Base-by-base conservation (phyloP, 2,329 filamentous ascomycete genomes). In the Ramularia collo-cygni region DNA sequence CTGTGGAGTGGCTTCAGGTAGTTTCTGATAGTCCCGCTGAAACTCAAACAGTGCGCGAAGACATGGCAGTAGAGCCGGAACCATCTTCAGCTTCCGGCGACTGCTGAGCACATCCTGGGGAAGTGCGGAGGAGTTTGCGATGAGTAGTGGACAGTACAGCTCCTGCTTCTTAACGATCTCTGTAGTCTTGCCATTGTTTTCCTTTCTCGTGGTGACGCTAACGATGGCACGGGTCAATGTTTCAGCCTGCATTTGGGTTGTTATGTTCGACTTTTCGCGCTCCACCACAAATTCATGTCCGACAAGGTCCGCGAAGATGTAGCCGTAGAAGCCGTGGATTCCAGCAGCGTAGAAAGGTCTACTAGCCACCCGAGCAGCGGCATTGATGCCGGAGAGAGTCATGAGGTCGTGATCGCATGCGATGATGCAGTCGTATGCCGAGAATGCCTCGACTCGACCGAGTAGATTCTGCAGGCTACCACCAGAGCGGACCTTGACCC, bases 131-230 rank as follows among this genome's bases (percentile, higher is more conserved):
- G 79, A 78, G 59, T 93, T 90, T 44, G 85, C 85, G n/a, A 94
- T 76, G 48, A 86, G 75, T 64, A 93, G 83, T 1, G 89, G 89
- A 3, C 85, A 87, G 69, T 95, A 98, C 1, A 83, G 70, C 60
- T 98, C 92, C 48, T 84, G 79, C 69, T 96, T 96, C 37, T 84
- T 92, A 43, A 98, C 88, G 51, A 87, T 75, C 62, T 98, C 92
- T 38, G 85, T 77, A 18, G 72, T 72, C 64, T 87, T 90, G 34
- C 71, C 68, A 33, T 63, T 73, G 42, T 79, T 77, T 52, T 82
- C 70, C 53, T 82, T 71, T 57, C 77, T 85, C 10, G 78, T 82
- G 35, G 79, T 77, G 8, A 88, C 79, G 49, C 77, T 73, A 21
- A 89, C 65, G 42, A 96, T 74, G 52, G 76, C 79, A 38, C 90